Conservation (phyloP, 805 yeast species). For the Sugiyamaella lignohabitans region DNA sequence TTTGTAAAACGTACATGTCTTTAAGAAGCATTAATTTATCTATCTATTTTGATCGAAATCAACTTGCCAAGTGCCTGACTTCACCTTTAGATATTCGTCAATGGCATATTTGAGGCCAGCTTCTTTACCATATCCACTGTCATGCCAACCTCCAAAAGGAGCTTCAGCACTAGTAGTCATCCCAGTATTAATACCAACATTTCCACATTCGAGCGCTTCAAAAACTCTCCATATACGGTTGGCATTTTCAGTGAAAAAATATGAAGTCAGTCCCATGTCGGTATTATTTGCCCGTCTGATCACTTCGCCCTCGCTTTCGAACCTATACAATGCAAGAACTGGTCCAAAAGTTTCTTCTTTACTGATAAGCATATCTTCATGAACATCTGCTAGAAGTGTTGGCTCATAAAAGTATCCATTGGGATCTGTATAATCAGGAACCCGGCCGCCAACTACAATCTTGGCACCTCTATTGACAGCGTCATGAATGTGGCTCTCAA, state of each 20-base stretch:
- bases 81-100: conserved; percentile 75
- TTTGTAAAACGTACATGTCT: too few species aligned
- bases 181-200: conserved; percentile 79
- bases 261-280: conserved; percentile 72
- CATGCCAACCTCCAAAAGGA: conserved; percentile 83
- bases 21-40: too few species aligned
- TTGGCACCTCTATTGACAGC: conserved; percentile 63
- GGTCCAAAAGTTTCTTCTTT: conserved; percentile 83
- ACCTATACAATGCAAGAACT: conserved; percentile 62
- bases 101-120: conserved; percentile 75
- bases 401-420: conserved; percentile 50
- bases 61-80: conserved; percentile 52
- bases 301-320: conserved; percentile 59
- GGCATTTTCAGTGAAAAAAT: conserved; percentile 55
- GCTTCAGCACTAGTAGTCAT: conserved; percentile 48
- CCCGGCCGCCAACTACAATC: conserved; percentile 54
- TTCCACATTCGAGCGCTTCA: conserved; percentile 65
- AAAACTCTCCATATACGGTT: conserved; percentile 52
- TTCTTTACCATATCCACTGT: conserved; percentile 79
- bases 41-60: too few species aligned
- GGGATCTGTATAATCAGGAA: conserved; percentile 50
- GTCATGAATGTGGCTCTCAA: conserved; percentile 55
- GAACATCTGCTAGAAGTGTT: conserved; percentile 59
- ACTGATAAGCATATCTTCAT: conserved; percentile 49
- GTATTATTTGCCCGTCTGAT: conserved; percentile 55